phyloP scores from a whole-genome alignment of 2,329 filamentous ascomycete species.

The Xylariomycetidae sp. region DNA sequence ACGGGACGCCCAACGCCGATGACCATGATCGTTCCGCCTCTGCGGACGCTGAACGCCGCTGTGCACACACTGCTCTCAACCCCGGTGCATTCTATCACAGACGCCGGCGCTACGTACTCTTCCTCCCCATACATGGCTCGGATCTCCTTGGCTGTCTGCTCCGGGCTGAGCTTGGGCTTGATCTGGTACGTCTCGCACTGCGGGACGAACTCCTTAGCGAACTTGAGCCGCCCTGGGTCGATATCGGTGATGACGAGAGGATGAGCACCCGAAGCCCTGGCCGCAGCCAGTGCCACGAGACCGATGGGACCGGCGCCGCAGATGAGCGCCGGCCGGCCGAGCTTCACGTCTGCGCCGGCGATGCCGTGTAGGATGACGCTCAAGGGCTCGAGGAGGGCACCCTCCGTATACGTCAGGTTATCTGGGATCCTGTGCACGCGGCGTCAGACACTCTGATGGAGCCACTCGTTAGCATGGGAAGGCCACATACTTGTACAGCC shows the following conservation, averaged over 20 bases:
- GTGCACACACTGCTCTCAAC: slow-evolving; percentile 60
- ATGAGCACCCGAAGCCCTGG: slow-evolving; percentile 57
- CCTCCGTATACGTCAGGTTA: slow-evolving; percentile 52
- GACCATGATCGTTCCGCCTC: slow-evolving; percentile 58
- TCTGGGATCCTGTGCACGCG: slow-evolving; percentile 43
- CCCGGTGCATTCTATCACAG: slow-evolving; percentile 62
- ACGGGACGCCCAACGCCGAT: slow-evolving; percentile 58
- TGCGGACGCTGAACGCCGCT: slow-evolving; percentile 50
- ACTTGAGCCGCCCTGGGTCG: slow-evolving; percentile 49
- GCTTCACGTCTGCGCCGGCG: slow-evolving; percentile 43
- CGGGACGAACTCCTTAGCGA: slow-evolving; percentile 55
- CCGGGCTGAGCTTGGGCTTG: slow-evolving; percentile 35
- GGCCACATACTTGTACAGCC: slow-evolving; percentile 53
- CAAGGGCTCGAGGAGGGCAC: slow-evolving; percentile 60
- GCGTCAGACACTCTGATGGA: too few relatives aligned
- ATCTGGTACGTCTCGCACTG: slow-evolving; percentile 50
- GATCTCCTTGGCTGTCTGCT: slow-evolving; percentile 48
- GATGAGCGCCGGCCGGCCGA: slow-evolving; percentile 52
- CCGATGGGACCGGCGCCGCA: slow-evolving; percentile 63
- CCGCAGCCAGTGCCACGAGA: slow-evolving; percentile 51
- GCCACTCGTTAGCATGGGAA: slow-evolving; percentile 7
- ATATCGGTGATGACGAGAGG: slow-evolving; percentile 62
- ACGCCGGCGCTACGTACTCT: slow-evolving; percentile 54
- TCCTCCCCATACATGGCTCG: slow-evolving; percentile 44
- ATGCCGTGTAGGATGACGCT: slow-evolving; percentile 61